Conservation (phyloP, 192 early-diverging fungal genomes). For the Spinellus fusiger region DNA sequence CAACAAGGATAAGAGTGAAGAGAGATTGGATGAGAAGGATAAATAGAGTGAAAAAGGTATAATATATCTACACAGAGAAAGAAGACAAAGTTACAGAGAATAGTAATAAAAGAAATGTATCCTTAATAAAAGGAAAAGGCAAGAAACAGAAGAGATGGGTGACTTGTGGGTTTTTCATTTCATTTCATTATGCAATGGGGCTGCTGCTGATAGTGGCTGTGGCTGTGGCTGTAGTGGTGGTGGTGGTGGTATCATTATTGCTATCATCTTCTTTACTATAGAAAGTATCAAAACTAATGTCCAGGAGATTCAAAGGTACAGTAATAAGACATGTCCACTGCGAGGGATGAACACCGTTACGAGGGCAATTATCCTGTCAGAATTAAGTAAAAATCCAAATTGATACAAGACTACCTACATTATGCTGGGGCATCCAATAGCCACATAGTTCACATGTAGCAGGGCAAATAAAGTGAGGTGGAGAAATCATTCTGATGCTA, state of each 20-base stretch:
- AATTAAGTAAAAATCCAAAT: background rate
- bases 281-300: background rate
- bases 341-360: conserved; percentile 26
- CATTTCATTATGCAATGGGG: no score
- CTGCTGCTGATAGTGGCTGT: no score
- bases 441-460: conserved; percentile 34
- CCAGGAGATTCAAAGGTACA: background rate
- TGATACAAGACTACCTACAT: conserved; percentile 5
- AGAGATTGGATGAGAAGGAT: no score
- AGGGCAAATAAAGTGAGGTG: conserved; percentile 11
- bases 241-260: background rate
- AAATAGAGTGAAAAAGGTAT: no score
- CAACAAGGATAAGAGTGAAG: no score
- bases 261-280: background rate
- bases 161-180: no score
- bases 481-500: background rate
- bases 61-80: no score
- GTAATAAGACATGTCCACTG: conserved; percentile 10
- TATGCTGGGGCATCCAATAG: conserved; percentile 29
- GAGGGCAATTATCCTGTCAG: conserved; percentile 18
- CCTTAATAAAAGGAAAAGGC: no score
- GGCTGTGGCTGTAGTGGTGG: no score
- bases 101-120: no score
- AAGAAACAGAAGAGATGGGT: no score
- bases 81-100: no score